Conservation (phyloP, 768 basidiomycete genomes). For the Suillus variegatus region DNA sequence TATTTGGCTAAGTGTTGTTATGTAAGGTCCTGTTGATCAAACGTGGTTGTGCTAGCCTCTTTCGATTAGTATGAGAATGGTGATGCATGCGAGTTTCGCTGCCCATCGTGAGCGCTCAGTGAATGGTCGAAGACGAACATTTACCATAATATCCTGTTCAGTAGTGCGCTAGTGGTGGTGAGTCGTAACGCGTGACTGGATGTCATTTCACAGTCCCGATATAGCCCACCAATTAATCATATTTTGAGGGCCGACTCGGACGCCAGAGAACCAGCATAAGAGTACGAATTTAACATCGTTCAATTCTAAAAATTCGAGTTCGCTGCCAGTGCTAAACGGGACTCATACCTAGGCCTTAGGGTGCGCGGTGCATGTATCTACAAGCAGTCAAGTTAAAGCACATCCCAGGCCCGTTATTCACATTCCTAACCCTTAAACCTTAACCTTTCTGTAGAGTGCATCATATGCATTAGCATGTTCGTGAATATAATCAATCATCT, state of each 20-base stretch:
- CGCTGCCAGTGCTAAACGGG: no score
- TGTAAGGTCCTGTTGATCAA: neutral
- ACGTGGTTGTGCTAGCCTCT: neutral
- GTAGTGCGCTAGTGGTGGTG: neutral
- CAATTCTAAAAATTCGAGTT: no score
- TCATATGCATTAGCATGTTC: no score
- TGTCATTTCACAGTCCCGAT: neutral
- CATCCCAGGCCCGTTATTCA: no score
- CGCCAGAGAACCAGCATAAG: neutral
- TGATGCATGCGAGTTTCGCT: neutral
- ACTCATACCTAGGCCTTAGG: no score
- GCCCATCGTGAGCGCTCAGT: neutral
- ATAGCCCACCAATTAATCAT: neutral
- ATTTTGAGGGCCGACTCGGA: neutral
- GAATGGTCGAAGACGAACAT: neutral
- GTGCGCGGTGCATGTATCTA: no score
- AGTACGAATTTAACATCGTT: neutral
- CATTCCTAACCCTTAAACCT: no score
- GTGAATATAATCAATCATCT: no score
- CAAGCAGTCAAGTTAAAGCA: no score
- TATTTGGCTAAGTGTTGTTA: no score
- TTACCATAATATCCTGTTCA: neutral
- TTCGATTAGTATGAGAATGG: neutral
- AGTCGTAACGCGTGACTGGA: no score
- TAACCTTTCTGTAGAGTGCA: no score